Conservation (phyloP, 495 filamentous ascomycete species). For the Penicillium simplicissimum region DNA sequence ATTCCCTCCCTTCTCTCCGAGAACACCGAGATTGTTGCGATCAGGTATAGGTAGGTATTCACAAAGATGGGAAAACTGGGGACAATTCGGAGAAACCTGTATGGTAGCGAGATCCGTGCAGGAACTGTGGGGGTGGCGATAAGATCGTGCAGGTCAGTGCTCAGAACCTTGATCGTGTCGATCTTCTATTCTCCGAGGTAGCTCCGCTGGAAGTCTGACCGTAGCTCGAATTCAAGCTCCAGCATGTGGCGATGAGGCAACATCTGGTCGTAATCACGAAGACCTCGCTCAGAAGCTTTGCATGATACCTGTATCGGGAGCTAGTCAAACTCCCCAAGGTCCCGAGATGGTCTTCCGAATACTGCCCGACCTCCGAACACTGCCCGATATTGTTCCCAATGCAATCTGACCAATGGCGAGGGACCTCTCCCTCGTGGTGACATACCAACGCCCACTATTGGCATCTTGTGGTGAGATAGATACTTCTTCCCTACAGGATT, state of each 20-base stretch:
- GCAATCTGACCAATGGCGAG: too few relatives aligned
- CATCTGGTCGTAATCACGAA: neutral
- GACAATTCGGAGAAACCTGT: conserved; percentile 2
- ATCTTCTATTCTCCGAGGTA: conserved; percentile 4
- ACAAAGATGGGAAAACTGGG: conserved; percentile 1
- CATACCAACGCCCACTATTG: too few relatives aligned
- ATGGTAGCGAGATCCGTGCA: neutral
- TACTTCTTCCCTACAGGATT: too few relatives aligned
- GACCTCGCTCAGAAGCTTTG: neutral
- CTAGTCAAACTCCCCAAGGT: neutral
- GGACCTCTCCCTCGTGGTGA: too few relatives aligned
- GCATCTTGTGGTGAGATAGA: too few relatives aligned
- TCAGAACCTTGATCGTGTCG: neutral
- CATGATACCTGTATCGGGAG: neutral
- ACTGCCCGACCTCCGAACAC: neutral
- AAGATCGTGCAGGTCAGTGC: neutral
- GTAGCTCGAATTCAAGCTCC: neutral
- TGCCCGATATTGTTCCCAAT: neutral
- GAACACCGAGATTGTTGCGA: neutral
- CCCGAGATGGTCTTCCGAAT: neutral
- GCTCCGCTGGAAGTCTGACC: neutral
- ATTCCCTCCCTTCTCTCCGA: neutral
- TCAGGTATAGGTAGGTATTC: too few relatives aligned
- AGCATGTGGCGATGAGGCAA: neutral
- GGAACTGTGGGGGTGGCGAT: neutral